phyloP scores from a whole-genome alignment of 495 filamentous ascomycete species.

The Letharia columbiana region DNA sequence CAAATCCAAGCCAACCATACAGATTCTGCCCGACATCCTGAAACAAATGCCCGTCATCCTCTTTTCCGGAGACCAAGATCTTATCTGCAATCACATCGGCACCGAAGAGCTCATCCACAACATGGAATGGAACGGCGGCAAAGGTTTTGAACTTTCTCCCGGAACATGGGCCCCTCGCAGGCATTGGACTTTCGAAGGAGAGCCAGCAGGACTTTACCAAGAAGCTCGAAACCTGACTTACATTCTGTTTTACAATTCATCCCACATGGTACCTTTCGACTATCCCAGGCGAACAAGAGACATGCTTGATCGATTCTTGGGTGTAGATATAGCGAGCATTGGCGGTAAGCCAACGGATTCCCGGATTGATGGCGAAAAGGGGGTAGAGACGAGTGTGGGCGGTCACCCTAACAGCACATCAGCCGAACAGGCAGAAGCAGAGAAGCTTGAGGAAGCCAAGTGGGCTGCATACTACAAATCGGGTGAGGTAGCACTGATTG shows the following conservation, averaged over 20 bases:
- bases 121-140: slow-evolving; percentile 84
- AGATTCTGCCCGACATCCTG: slow-evolving; percentile 68
- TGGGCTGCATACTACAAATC: slow-evolving; percentile 90
- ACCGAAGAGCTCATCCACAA: slow-evolving; percentile 87
- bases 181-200: slow-evolving; percentile 90
- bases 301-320: slow-evolving; percentile 96
- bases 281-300: slow-evolving; percentile 78
- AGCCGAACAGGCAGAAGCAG: slow-evolving; percentile 62
- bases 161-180: slow-evolving; percentile 86
- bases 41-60: slow-evolving; percentile 64
- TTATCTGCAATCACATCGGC: slow-evolving; percentile 96
- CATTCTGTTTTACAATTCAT: slow-evolving; percentile 87
- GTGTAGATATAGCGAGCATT: slow-evolving; percentile 84
- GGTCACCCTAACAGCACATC: slow-evolving; percentile 73
- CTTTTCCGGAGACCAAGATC: slow-evolving; percentile 87
- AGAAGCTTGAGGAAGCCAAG: slow-evolving; percentile 73
- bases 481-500: slow-evolving; percentile 78
- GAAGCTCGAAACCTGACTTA: slow-evolving; percentile 92
- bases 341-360: slow-evolving; percentile 79
- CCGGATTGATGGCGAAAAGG: slow-evolving; percentile 84
- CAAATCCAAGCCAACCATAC: slow-evolving; percentile 62
- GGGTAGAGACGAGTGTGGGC: slow-evolving; percentile 75
- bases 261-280: slow-evolving; percentile 97
- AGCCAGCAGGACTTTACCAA: slow-evolving; percentile 87
- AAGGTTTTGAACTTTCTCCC: slow-evolving; percentile 80